These are phyloP conservation scores for Camelina sativa DNA, from an alignment of 345 rosid genomes.

Conservation along the genomic window DNA sequence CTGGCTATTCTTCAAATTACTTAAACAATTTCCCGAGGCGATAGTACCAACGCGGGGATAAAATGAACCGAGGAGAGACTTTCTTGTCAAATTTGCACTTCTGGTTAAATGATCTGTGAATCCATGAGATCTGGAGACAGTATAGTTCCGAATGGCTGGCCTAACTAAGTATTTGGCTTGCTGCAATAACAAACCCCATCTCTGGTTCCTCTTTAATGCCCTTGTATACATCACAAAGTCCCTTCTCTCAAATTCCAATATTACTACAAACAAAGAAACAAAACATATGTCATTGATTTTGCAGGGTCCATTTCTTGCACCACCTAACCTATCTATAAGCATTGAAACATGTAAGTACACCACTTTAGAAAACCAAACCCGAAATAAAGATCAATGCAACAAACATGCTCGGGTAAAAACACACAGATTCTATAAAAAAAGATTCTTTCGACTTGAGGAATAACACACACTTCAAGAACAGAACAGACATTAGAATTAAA, in stretches of 20 bases:
- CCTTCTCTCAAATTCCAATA: conserved; percentile 31
- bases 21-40: conserved; percentile 37
- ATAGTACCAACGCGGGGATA: conserved; percentile 32
- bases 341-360: conserved; percentile 1
- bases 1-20: conserved; percentile 46
- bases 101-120: conserved; percentile 31
- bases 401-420: conserved; percentile 8
- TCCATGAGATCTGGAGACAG: conserved; percentile 45
- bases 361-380: not conserved
- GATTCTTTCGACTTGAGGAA: not conserved
- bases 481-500: not conserved
- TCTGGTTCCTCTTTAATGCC: conserved; percentile 66
- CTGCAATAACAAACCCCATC: conserved; percentile 59
- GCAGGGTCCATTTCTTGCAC: conserved; percentile 16
- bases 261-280: conserved; percentile 28
- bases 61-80: conserved; percentile 43
- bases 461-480: conserved; percentile 10
- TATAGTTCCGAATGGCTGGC: conserved; percentile 47
- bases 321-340: conserved; percentile 8
- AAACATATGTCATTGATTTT: not conserved
- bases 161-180: conserved; percentile 52
- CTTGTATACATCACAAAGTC: conserved; percentile 68
- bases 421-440: conserved; percentile 3
- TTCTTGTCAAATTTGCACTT: conserved; percentile 49
- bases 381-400: not conserved